Evolutionary conservation across 768 basidiomycete species (phyloP), one percentile per base, ranked within the genome.

Genomic region (Sporobolomyces phaffii): DNA sequence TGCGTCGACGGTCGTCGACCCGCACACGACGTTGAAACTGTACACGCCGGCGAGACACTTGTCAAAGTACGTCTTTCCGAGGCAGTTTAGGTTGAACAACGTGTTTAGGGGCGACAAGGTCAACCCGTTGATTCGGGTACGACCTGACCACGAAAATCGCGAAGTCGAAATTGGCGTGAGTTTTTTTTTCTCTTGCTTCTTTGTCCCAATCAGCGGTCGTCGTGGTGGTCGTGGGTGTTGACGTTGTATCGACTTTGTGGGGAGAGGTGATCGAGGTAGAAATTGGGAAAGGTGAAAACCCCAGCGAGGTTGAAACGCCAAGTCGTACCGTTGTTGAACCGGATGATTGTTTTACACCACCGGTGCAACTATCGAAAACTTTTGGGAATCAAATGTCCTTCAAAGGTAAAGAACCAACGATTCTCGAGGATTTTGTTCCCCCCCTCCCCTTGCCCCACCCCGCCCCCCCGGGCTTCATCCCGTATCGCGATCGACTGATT

Each of bases 61-160:
- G 1, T 81, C 87, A 38, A 92, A 91, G 78, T 87, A 91, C 73
- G 80, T 98, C 2, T 94, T 98, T 73, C 86, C 91, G 13, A 81
- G 86, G 44, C 88, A 91, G 72, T 90, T 86, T 73, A 82, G 83
- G 0, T 75, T 96, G 2, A 74, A 80, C 7, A 87, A 80, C 70
- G 81, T 86, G 3, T 92, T 91, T 66, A 80, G 71, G 80, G 84
- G 7, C 90, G 89, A 70, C 49, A 68, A 60, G n/a, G 38, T 38
- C 2, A 36, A 72, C 44, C 56, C 71, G 22, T 54, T 54, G 40
- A 40, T 59, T 13, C 58, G 56, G 38, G 47, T 64, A 17, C 24
- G 34, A 17, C 48, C 56, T 6, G 61, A 65, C 28, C 47, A 66
- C 40, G 44, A 54, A n/a, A 83, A 88, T 71, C 82, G 86, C 69